Percentiles rank a stretch among this genome's conserved stretches.
phyloP scores from a whole-genome alignment of 164 flowering plant species.

The Stephania cephalantha region DNA sequence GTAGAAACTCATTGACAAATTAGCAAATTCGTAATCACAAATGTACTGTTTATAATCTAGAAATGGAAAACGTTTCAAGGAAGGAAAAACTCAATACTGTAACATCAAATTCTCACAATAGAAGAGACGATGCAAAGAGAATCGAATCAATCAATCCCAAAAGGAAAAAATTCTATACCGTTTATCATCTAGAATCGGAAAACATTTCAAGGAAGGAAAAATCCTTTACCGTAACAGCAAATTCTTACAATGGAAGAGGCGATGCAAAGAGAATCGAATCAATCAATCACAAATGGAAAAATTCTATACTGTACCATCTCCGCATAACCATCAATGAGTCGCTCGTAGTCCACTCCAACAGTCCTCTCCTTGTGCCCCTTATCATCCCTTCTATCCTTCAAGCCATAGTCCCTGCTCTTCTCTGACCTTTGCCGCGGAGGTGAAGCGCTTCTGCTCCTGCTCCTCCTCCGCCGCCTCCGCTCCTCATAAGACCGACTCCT shows the following conservation, averaged over 20 bases:
- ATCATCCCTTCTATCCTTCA: conserved; percentile 10
- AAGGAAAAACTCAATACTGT: too few species aligned
- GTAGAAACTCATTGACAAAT: too few species aligned
- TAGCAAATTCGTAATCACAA: too few species aligned
- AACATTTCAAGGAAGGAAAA: neutral
- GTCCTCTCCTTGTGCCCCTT: conserved; percentile 25
- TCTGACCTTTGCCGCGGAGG: conserved; percentile 26
- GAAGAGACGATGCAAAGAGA: neutral
- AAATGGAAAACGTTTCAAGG: neutral
- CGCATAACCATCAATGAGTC: conserved; percentile 61
- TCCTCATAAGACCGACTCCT: conserved; percentile 11
- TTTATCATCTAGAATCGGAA: neutral
- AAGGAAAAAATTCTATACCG: too few species aligned
- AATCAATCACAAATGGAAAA: neutral
- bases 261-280: too few species aligned
- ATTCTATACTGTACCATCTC: conserved; percentile 46
- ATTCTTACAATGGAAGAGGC: neutral
- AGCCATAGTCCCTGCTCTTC: conserved; percentile 20
- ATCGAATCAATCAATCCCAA: neutral
- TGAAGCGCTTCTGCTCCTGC: conserved; percentile 31
- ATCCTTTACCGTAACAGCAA: too few species aligned
- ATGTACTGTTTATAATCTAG: neutral
- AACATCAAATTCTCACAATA: too few species aligned
- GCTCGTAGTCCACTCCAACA: conserved; percentile 44
- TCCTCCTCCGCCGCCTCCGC: conserved; percentile 8